phyloP scores from a whole-genome alignment of 129 eudicot species.

The Calendula officinalis region DNA sequence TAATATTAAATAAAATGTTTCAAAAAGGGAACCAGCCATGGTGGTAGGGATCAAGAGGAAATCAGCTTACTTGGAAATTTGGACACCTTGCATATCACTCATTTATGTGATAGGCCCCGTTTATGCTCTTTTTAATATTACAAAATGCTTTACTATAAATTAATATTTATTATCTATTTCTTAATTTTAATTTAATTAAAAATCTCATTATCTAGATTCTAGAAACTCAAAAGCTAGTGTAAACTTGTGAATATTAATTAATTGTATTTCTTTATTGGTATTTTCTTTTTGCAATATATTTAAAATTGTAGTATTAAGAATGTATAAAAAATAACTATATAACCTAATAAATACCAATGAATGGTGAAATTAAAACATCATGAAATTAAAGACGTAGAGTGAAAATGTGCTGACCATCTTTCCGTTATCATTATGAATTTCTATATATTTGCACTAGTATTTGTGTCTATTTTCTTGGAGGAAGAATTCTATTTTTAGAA shows the following conservation, averaged over 20 bases:
- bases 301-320: neutral
- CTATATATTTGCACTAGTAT: no score
- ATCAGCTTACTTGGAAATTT: conserved; percentile 27
- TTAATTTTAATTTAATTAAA: neutral
- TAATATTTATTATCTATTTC: no score
- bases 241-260: neutral
- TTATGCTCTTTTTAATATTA: conserved; percentile 6
- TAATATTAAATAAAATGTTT: conserved; percentile 22
- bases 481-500: no score
- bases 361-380: conserved; percentile 25
- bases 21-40: conserved; percentile 28
- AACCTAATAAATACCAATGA: conserved; percentile 12
- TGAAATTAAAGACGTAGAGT: conserved; percentile 21
- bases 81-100: conserved; percentile 29
- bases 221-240: neutral
- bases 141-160: no score
- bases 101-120: conserved; percentile 32
- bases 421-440: conserved; percentile 16
- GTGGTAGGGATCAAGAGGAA: conserved; percentile 31
- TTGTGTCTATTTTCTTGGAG: no score
- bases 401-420: conserved; percentile 10
- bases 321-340: neutral
- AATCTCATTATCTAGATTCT: neutral
- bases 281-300: neutral
- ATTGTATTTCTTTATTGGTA: neutral